Percentiles rank a stretch among this genome's conserved stretches.
phyloP scores from a whole-genome alignment of 176 grass and related monocot species.

The Bonia amplexicaulis region DNA sequence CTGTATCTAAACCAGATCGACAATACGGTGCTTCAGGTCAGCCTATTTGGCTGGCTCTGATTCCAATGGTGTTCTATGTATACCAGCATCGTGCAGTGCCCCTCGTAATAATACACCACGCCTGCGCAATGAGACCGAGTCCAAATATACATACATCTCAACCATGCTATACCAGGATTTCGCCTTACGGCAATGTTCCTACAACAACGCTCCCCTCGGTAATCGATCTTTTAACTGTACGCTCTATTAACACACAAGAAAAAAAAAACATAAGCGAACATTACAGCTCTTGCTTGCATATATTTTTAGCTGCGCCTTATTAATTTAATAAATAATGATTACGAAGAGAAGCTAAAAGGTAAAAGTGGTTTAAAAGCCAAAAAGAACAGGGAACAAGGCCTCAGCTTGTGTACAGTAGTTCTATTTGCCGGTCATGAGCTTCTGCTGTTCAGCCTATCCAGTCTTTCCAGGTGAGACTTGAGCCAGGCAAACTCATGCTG shows the following conservation, averaged over 20 bases:
- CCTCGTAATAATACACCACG: neutral
- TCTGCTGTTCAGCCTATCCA: slow-evolving; percentile 51
- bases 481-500: slow-evolving; percentile 66
- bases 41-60: too few relatives aligned
- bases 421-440: slow-evolving; percentile 16
- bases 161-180: neutral
- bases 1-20: fast-evolving
- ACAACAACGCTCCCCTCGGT: neutral
- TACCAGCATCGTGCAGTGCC: too few relatives aligned
- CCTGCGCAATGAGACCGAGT: neutral
- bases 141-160: slow-evolving; percentile 21
- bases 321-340: too few relatives aligned
- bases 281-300: neutral
- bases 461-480: slow-evolving; percentile 52
- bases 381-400: too few relatives aligned
- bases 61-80: too few relatives aligned
- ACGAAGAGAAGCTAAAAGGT: too few relatives aligned
- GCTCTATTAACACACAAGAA: neutral
- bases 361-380: too few relatives aligned
- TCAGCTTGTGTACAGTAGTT: neutral
- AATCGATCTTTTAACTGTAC: slow-evolving; percentile 26
- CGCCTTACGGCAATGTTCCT: slow-evolving; percentile 18
- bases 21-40: too few relatives aligned
- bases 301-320: too few relatives aligned
- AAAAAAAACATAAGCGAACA: neutral